Evolutionary conservation across 441 rosid genomes (phyloP), one percentile per base, ranked within the genome.

Genomic region (Populus hybrid): DNA sequence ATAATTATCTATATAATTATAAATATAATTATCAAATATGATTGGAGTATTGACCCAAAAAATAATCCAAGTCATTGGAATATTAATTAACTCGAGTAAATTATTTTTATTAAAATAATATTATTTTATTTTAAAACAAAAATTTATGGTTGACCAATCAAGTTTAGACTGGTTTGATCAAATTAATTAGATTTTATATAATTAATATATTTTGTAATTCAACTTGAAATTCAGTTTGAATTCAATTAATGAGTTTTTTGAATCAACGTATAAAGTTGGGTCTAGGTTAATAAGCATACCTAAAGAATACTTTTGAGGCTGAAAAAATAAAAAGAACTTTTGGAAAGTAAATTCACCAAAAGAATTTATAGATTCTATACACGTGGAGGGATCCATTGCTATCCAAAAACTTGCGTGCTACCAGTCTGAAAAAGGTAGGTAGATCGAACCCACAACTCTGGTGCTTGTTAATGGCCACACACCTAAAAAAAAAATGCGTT

Each of bases 81-180:
- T 12, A 46, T 12, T 0, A 0, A 14, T 46, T 4, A 24, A 14
- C 57, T 46, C 20, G 2, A 46, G 57, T 1, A 46, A 46, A 46
- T 14, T 46, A 46, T 46, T 46, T 42, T 46, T 46, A 46, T 46
- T 0, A 46, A 46, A 46, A 42, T 0, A 14, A 3, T 4, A 4
- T 46, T 46, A 46, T 46, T 14, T 46, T 46, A 12, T 4, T 12
- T 46, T 10, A 4, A 0, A 0, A 14, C 14, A 50, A 46, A 46
- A 5, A 0, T n/a, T n/a, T 4, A 16, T 0, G 0, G 5, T 1
- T 14, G 20, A 14, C 2, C 7, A 4, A 0, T 5, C 20, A 46
- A 4, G 7, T 46, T 46, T 46, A 0, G 7, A 0, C 11, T 1
- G 3, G 1, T 46, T 46, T 46, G 57, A 3, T 46, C 0, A 46